Conservation (phyloP, 2,329 filamentous ascomycete species). For the Arachnomyces sp. region DNA sequence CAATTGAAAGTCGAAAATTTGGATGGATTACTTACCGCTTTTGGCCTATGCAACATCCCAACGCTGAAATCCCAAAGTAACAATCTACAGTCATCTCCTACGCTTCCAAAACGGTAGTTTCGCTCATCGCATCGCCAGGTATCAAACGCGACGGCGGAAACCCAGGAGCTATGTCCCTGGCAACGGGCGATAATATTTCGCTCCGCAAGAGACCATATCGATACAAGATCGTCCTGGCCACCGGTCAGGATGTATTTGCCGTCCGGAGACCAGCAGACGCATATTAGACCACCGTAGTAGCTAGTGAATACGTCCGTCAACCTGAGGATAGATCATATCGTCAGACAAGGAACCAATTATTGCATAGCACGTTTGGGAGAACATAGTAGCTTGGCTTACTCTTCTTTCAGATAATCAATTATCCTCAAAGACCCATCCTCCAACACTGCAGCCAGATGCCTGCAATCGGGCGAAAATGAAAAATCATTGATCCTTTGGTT, state of each 20-base stretch:
- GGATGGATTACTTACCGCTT: conserved; percentile 54
- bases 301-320: conserved; percentile 80
- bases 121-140: conserved; percentile 94
- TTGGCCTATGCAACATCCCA: conserved; percentile 88
- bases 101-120: conserved; percentile 92
- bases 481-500: conserved; percentile 87
- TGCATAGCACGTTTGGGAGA: conserved; percentile 3
- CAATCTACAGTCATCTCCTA: conserved; percentile 85
- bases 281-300: conserved; percentile 89
- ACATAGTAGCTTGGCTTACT: conserved; percentile 47
- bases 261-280: conserved; percentile 95
- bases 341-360: conserved; percentile 10
- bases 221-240: conserved; percentile 90
- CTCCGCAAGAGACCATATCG: conserved; percentile 88
- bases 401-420: conserved; percentile 85
- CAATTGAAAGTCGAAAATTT: conserved; percentile 9
- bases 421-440: conserved; percentile 86
- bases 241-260: conserved; percentile 93
- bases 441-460: conserved; percentile 79
- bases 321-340: conserved; percentile 37
- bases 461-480: conserved; percentile 81
- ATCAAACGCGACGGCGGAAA: conserved; percentile 87
- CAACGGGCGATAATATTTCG: conserved; percentile 80
- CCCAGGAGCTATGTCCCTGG: conserved; percentile 93
- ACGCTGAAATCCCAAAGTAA: conserved; percentile 97